Evolutionary conservation across 1,284 basidiomycete species (phyloP).

Genomic region (Athelia psychrophila): DNA sequence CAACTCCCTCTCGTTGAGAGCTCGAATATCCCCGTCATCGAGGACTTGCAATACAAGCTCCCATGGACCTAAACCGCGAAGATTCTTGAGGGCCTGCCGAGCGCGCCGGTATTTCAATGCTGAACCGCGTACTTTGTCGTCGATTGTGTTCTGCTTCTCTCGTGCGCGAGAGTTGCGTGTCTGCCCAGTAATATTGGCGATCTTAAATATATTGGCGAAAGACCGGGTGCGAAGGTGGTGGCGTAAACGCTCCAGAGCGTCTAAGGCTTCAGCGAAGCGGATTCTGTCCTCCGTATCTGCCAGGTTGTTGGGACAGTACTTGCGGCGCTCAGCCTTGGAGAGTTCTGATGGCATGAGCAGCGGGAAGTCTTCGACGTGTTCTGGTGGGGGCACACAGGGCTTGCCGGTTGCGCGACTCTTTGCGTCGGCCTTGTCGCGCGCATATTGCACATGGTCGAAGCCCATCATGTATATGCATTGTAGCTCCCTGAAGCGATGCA

Average conservation of each 20-base stretch:
- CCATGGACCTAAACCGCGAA: not conserved
- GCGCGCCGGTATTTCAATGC: not conserved
- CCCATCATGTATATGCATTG: constrained; percentile 9
- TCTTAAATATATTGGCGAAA: constrained; percentile 6
- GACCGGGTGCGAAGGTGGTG: constrained; percentile 5
- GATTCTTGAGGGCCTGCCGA: not conserved
- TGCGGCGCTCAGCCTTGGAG: too few species aligned
- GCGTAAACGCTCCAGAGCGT: constrained; percentile 4
- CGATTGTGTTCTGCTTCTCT: not conserved
- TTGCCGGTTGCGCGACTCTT: not conserved
- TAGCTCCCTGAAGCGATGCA: constrained; percentile 3
- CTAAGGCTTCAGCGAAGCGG: constrained; percentile 5
- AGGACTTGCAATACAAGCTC: not conserved
- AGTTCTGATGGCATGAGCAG: constrained; percentile 9
- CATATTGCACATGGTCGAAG: not conserved
- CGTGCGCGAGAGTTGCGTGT: constrained; percentile 2
- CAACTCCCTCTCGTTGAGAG: not conserved
- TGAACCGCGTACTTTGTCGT: not conserved
- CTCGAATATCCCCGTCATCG: not conserved
- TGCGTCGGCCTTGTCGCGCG: not conserved
- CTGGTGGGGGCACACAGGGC: too few species aligned
- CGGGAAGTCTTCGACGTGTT: constrained; percentile 5
- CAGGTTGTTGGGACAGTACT: not conserved
- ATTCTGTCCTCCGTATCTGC: constrained; percentile 6
- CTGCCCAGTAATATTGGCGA: constrained; percentile 10